Conservation (phyloP, 2,329 filamentous ascomycete genomes). For the Sclerotinia subarctica region DNA sequence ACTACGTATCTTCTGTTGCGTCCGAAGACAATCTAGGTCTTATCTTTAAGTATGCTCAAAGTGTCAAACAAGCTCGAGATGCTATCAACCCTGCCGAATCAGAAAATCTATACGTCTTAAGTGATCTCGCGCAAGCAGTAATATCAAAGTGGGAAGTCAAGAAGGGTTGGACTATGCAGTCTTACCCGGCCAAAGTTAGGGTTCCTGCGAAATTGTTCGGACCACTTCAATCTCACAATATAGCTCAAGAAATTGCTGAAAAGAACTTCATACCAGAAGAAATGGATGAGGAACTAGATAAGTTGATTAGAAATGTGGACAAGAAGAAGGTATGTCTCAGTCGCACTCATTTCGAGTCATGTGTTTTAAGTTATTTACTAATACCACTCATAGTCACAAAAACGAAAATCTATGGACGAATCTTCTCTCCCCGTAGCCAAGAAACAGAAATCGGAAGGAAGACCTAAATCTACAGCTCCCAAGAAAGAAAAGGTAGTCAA, state of each 20-base stretch:
- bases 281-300: constrained; percentile 65
- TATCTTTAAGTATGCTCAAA: constrained; percentile 88
- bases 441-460: constrained; percentile 30
- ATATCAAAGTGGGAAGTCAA: constrained; percentile 84
- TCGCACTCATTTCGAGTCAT: constrained; percentile 6
- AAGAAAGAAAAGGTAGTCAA: constrained; percentile 35
- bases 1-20: constrained; percentile 79
- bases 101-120: constrained; percentile 78
- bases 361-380: not conserved
- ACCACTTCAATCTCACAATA: constrained; percentile 69
- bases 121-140: constrained; percentile 79
- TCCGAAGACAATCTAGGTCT: constrained; percentile 83
- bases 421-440: constrained; percentile 28
- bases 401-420: constrained; percentile 35
- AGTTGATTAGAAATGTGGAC: constrained; percentile 64
- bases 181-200: constrained; percentile 76
- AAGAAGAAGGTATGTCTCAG: constrained; percentile 51
- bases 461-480: constrained; percentile 26
- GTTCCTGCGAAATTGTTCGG: constrained; percentile 77
- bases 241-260: constrained; percentile 80
- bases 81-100: constrained; percentile 65
- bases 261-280: constrained; percentile 76
- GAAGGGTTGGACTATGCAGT: constrained; percentile 81
- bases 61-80: constrained; percentile 86
- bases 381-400: constrained; percentile 29